Evolutionary conservation across 768 basidiomycete species (phyloP), one percentile per base, ranked within the genome.

Genomic region (Boletus rubropictus): DNA sequence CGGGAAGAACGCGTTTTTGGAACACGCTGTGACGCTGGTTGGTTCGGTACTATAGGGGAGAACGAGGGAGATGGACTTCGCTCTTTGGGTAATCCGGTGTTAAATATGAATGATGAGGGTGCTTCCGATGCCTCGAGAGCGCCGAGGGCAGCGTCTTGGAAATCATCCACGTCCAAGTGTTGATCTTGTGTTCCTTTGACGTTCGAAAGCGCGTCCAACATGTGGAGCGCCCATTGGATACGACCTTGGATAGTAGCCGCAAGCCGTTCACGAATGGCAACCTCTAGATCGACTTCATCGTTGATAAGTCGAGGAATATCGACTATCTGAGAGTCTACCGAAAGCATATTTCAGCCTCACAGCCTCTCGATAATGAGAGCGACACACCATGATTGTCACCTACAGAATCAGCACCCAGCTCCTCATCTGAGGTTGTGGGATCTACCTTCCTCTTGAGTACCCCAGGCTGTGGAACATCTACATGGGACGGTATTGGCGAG

Each of bases 271-370:
- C 74, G 66, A 17, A 77, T 53, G 17, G 68, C 59, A 17, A 78
- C 65, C 48, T 77, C 75, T 31, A 75, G 55, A 52, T 70, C 64
- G 2, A 77, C 45, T 48, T 77, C 76, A 32, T 77, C 69, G 3
- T 40, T 29, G 33, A 67, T 47, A 39, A 53, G 39, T 15, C 44
- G 58, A 49, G 44, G 46, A 24, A 58, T 37, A 18, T 55, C 36
- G 34, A 42, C 37, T 14, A 50, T 51, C 24, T 36, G 44, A 31
- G 55, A 39, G 12, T 48, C 62, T 64, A 34, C 39, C 17, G 34
- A 35, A 33, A 42, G 20, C 5, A 10, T 12, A 18, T 28, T 22
- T 50, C 18, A 52, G 24, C 27, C 10, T 14, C 15, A 41, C 25
- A 50, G 32, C n/a, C 2, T 43, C 1, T 42, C 21, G 20, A 37